A percentile compares a stretch with the other conserved stretches of the same genome.
phyloP scores from a whole-genome alignment of 1,284 basidiomycete genomes.

The Boletus sp. region DNA sequence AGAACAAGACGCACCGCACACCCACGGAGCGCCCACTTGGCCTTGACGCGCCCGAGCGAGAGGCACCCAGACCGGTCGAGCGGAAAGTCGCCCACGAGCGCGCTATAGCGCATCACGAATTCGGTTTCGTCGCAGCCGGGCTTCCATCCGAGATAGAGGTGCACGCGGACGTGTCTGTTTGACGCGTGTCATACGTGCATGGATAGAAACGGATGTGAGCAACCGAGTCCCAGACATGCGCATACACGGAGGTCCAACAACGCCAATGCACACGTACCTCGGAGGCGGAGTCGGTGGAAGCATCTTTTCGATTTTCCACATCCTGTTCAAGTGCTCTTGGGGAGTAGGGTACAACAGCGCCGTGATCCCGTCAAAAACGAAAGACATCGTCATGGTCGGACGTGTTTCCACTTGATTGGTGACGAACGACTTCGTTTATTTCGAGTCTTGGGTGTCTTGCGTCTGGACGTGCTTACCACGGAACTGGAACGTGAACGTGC shows the following conservation, averaged over 20 bases:
- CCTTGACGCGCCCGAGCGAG: slow-evolving; percentile 14
- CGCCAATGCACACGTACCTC: slow-evolving; percentile 16
- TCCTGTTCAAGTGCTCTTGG: slow-evolving; percentile 29
- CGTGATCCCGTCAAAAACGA: slow-evolving; percentile 13
- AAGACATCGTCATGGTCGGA: no score
- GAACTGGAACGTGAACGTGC: no score
- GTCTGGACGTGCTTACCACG: no score
- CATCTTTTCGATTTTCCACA: slow-evolving; percentile 24
- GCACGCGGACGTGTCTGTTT: slow-evolving; percentile 32
- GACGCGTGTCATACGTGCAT: no score
- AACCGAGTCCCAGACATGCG: no score
- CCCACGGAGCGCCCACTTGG: slow-evolving; percentile 24
- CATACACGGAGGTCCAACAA: no score
- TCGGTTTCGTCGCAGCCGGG: slow-evolving; percentile 30
- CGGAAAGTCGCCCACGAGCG: slow-evolving; percentile 27
- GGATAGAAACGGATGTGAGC: not conserved
- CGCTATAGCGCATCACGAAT: slow-evolving; percentile 27
- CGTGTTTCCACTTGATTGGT: no score
- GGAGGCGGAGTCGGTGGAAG: slow-evolving; percentile 22
- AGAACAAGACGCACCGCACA: slow-evolving; percentile 16
- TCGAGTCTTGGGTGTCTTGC: no score
- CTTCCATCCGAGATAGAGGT: slow-evolving; percentile 29
- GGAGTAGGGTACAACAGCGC: slow-evolving; percentile 23
- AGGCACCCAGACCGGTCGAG: slow-evolving; percentile 24
- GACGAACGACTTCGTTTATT: no score